Evolutionary conservation across 441 rosid genomes (phyloP).

Genomic region (Gossypium schwendimanii): DNA sequence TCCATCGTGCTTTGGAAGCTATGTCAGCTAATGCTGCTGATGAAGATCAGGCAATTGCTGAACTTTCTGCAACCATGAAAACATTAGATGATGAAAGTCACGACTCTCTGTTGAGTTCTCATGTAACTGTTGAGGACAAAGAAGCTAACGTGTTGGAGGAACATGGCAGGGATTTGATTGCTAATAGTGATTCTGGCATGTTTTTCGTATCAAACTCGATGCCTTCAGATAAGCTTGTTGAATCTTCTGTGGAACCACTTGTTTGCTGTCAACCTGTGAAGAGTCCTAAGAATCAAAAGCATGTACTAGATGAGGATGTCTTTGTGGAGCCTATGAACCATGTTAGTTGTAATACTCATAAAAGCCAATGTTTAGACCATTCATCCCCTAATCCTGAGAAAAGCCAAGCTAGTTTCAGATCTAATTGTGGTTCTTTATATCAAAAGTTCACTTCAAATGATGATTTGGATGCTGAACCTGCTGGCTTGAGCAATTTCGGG

Average conservation of each 20-base stretch:
- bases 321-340: constrained; percentile 19
- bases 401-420: constrained; percentile 9
- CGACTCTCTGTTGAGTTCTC: constrained; percentile 22
- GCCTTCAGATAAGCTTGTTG: constrained; percentile 23
- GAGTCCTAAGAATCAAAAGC: constrained; percentile 23
- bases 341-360: constrained; percentile 16
- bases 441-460: constrained; percentile 24
- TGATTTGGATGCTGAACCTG: constrained; percentile 28
- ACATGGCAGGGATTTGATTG: constrained; percentile 21
- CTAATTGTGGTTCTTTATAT: constrained; percentile 16
- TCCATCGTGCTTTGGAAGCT: constrained; percentile 78
- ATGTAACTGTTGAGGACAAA: constrained; percentile 19
- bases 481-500: constrained; percentile 14
- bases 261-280: constrained; percentile 20
- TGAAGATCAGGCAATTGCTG: constrained; percentile 30
- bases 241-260: constrained; percentile 19
- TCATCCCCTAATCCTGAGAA: constrained; percentile 19
- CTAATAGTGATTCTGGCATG: constrained; percentile 16
- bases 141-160: constrained; percentile 24
- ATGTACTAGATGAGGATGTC: constrained; percentile 19
- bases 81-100: constrained; percentile 21
- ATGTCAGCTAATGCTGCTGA: constrained; percentile 64
- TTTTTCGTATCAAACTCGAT: constrained; percentile 15
- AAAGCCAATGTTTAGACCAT: constrained; percentile 15
- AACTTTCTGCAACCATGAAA: constrained; percentile 25